These are phyloP conservation scores for Aspergillus chevalieri DNA, from an alignment of 2,329 filamentous ascomycete genomes.

Conservation along the genomic window DNA sequence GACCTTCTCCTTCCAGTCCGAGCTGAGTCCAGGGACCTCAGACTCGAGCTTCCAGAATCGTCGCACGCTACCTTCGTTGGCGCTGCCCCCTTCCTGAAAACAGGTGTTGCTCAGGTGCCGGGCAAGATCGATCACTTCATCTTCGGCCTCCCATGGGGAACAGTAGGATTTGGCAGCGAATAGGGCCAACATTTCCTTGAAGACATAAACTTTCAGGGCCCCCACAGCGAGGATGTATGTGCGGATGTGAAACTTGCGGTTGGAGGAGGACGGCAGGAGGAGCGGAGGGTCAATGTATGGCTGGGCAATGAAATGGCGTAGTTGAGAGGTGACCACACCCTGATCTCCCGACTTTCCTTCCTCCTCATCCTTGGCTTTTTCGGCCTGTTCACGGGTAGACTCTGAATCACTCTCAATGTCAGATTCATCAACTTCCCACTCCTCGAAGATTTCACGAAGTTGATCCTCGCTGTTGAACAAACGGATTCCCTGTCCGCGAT, in stretches of 20 bases:
- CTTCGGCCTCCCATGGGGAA: constrained; percentile 48
- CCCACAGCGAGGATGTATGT: constrained; percentile 82
- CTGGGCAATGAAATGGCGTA: constrained; percentile 93
- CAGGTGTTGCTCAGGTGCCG: constrained; percentile 94
- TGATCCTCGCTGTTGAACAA: constrained; percentile 81
- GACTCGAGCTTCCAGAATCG: constrained; percentile 66
- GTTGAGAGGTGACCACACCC: constrained; percentile 75
- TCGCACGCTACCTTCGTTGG: constrained; percentile 60
- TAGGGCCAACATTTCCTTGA: constrained; percentile 83
- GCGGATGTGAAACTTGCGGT: constrained; percentile 88
- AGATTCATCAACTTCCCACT: constrained; percentile 68
- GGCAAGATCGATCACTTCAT: constrained; percentile 52
- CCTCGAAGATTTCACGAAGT: constrained; percentile 81
- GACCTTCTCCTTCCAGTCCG: constrained; percentile 53
- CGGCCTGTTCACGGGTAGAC: constrained; percentile 34
- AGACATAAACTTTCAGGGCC: constrained; percentile 75
- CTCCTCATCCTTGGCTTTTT: constrained; percentile 12
- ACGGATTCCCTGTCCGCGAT: constrained; percentile 85
- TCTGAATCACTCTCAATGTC: constrained; percentile 43
- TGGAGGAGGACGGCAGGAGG: constrained; percentile 56
- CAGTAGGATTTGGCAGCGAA: constrained; percentile 73
- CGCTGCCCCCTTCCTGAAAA: constrained; percentile 59
- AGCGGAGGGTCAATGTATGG: constrained; percentile 89
- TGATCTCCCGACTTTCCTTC: constrained; percentile 17
- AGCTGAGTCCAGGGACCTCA: constrained; percentile 23